Evolutionary conservation across 2,329 filamentous ascomycete genomes (phyloP).

Genomic region (Colletotrichum musicola): DNA sequence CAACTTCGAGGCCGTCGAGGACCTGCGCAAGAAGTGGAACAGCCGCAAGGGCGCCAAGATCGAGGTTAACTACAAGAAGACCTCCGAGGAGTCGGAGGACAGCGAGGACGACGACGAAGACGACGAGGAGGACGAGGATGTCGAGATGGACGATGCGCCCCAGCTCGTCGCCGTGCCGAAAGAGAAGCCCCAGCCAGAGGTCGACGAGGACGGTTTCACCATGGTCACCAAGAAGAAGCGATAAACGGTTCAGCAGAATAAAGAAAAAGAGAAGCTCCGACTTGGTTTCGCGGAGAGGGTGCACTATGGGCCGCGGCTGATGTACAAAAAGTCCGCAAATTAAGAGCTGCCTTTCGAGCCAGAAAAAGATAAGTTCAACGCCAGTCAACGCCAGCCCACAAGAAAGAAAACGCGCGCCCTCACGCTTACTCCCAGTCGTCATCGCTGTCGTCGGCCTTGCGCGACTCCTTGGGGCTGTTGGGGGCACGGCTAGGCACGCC

Average conservation of each 20-base stretch:
- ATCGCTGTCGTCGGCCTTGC: slow-evolving; percentile 71
- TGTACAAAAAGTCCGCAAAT: slow-evolving; percentile 82
- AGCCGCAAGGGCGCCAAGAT: slow-evolving; percentile 71
- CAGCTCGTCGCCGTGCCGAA: slow-evolving; percentile 67
- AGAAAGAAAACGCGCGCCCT: slow-evolving; percentile 23
- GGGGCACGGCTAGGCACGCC: slow-evolving; percentile 84
- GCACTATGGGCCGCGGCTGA: slow-evolving; percentile 64
- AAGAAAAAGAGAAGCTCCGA: slow-evolving; percentile 7
- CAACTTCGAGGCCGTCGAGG: slow-evolving; percentile 73
- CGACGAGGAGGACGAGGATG: slow-evolving; percentile 65
- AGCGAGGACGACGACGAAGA: slow-evolving; percentile 73
- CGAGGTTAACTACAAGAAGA: slow-evolving; percentile 65
- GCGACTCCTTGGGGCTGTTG: slow-evolving; percentile 70
- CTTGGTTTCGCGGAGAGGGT: slow-evolving; percentile 26
- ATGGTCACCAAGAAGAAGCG: slow-evolving; percentile 79
- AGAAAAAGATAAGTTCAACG: slow-evolving; percentile 36
- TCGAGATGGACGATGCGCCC: slow-evolving; percentile 79
- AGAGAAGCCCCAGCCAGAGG: slow-evolving; percentile 76
- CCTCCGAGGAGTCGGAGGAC: slow-evolving; percentile 69
- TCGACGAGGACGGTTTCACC: slow-evolving; percentile 87
- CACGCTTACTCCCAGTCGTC: slow-evolving; percentile 79
- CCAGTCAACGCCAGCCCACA: slow-evolving; percentile 38
- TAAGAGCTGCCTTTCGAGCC: slow-evolving; percentile 55
- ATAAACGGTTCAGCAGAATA: slow-evolving; percentile 50
- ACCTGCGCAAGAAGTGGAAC: slow-evolving; percentile 73